Evolutionary conservation across 805 yeast genomes (phyloP).

Genomic region (Nakazawaea pomicola): DNA sequence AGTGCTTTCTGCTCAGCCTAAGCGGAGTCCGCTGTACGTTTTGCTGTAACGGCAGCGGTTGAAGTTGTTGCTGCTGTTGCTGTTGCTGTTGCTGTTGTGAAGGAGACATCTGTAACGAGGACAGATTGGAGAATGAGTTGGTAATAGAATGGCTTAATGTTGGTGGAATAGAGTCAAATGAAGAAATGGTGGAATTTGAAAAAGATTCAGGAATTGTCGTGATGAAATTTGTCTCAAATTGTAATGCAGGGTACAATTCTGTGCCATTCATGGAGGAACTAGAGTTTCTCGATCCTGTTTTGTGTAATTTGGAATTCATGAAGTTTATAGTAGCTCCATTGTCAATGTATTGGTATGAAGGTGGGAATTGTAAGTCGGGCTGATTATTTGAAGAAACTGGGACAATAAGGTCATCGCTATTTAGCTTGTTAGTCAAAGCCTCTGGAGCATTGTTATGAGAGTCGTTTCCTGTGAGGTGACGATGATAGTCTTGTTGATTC

Average conservation of each 20-base stretch:
- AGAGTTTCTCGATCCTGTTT: background rate
- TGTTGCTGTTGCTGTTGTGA: constrained; percentile 17
- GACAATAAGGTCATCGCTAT: constrained; percentile 12
- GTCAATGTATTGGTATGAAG: constrained; percentile 7
- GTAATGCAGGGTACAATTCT: constrained; percentile 10
- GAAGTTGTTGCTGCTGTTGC: constrained; percentile 33
- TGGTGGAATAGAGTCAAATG: constrained; percentile 26
- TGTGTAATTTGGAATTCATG: constrained; percentile 5
- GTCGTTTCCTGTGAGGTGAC: no score
- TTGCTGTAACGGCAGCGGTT: no score
- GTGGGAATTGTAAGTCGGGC: constrained; percentile 23
- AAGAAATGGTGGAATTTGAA: constrained; percentile 28
- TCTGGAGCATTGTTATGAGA: constrained; percentile 1
- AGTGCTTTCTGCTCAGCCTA: constrained; percentile 23
- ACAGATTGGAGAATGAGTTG: constrained; percentile 15
- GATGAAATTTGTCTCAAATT: constrained; percentile 11
- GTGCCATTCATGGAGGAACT: background rate
- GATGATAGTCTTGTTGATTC: no score
- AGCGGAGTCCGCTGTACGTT: constrained; percentile 31
- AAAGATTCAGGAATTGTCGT: constrained; percentile 25
- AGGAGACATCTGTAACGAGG: constrained; percentile 13
- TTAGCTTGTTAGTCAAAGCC: background rate
- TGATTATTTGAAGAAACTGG: constrained; percentile 13
- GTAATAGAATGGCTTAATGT: constrained; percentile 19
- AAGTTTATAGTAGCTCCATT: constrained; percentile 3